phyloP scores from a whole-genome alignment of 164 flowering plant genomes.

The Berberis vulgaris region DNA sequence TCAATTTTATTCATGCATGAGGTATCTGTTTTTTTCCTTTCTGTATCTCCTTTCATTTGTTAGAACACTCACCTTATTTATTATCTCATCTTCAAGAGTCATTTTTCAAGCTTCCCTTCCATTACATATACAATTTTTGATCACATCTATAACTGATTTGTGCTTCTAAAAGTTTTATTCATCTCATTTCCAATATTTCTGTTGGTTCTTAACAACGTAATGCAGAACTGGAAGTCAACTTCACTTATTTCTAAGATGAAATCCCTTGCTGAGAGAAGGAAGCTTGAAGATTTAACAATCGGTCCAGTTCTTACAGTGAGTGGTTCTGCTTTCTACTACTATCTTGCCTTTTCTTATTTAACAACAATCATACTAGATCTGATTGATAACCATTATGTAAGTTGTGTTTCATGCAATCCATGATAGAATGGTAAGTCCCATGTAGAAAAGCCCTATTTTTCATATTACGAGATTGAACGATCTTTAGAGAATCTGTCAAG shows the following conservation, averaged over 20 bases:
- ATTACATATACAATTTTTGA: too few species aligned
- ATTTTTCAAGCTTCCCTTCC: neutral
- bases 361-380: neutral
- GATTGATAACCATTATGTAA: too few species aligned
- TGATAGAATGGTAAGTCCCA: too few species aligned
- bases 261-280: slow-evolving; percentile 80
- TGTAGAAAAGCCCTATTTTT: too few species aligned
- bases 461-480: too few species aligned
- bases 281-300: slow-evolving; percentile 77
- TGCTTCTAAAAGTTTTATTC: neutral
- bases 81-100: neutral
- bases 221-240: slow-evolving; percentile 79
- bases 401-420: too few species aligned
- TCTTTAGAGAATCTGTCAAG: too few species aligned
- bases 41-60: neutral
- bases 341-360: neutral
- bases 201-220: neutral
- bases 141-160: neutral
- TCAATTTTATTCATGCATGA: slow-evolving; percentile 9
- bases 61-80: neutral
- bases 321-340: neutral
- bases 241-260: slow-evolving; percentile 56
- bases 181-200: neutral
- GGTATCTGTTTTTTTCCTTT: neutral
- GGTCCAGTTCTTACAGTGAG: slow-evolving; percentile 98